Evolutionary conservation across 2,329 filamentous ascomycete genomes (phyloP).

Genomic region (Fusarium torreyae): DNA sequence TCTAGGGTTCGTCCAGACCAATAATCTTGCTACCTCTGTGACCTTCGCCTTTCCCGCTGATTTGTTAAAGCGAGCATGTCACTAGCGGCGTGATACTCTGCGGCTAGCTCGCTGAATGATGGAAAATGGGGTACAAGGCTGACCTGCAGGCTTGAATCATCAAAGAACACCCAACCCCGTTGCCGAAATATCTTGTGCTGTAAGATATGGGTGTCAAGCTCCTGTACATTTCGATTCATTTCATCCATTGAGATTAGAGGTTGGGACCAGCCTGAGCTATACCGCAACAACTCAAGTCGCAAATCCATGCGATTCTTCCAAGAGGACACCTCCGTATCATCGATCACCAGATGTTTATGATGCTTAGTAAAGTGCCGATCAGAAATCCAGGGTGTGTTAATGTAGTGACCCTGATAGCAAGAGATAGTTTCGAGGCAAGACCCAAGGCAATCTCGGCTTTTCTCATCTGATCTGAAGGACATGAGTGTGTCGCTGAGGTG

Average conservation of each 20-base stretch:
- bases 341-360: neutral
- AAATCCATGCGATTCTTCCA: neutral
- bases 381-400: neutral
- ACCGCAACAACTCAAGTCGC: neutral
- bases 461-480: neutral
- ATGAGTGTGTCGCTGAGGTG: neutral
- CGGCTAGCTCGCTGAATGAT: neutral
- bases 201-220: neutral
- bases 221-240: neutral
- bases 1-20: conserved; percentile 1
- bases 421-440: neutral
- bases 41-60: neutral
- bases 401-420: neutral
- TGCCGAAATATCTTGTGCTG: neutral
- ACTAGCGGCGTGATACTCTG: neutral
- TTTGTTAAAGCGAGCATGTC: neutral
- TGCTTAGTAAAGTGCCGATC: neutral
- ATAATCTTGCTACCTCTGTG: conserved; percentile 13
- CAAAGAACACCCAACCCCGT: conserved; percentile 5
- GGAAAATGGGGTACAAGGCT: neutral
- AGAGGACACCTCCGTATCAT: no score
- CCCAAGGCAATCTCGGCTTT: neutral
- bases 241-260: neutral
- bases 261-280: neutral
- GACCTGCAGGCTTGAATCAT: neutral